These are phyloP conservation scores for Lodderomyces oxycetoniae DNA, from an alignment of 1,139 yeast genomes.

Conservation along the genomic window DNA sequence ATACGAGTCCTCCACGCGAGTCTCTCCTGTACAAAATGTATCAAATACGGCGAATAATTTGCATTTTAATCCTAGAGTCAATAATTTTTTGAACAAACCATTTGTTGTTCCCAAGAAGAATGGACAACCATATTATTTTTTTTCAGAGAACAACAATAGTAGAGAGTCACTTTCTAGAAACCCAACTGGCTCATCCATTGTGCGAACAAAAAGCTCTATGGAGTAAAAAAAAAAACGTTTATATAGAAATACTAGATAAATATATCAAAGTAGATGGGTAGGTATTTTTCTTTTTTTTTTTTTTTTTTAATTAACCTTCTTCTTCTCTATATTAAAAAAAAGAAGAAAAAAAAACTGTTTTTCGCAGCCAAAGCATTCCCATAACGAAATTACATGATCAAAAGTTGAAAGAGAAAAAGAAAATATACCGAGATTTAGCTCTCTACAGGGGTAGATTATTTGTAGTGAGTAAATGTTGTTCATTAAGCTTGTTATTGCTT, in stretches of 20 bases:
- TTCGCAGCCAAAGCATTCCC: too few relatives aligned
- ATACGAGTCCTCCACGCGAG: constrained; percentile 11
- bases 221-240: background rate
- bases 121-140: constrained; percentile 10
- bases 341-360: too few relatives aligned
- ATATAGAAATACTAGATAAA: background rate
- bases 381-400: too few relatives aligned
- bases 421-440: too few relatives aligned
- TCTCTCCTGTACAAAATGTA: background rate
- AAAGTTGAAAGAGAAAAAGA: too few relatives aligned
- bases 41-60: background rate
- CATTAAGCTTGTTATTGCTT: too few relatives aligned
- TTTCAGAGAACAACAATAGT: constrained; percentile 25
- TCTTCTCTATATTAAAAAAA: too few relatives aligned
- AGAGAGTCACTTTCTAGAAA: constrained; percentile 27
- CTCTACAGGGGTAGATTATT: too few relatives aligned
- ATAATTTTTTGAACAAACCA: constrained; percentile 34
- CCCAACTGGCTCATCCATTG: constrained; percentile 14
- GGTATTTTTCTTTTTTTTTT: background rate
- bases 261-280: background rate
- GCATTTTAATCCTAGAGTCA: constrained; percentile 11
- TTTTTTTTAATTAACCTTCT: too few relatives aligned
- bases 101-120: constrained; percentile 30
- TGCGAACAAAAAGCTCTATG: constrained; percentile 1
- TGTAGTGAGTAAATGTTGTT: too few relatives aligned